phyloP scores from a whole-genome alignment of 306 rosid genomes.

The Dryas alaskensis region DNA sequence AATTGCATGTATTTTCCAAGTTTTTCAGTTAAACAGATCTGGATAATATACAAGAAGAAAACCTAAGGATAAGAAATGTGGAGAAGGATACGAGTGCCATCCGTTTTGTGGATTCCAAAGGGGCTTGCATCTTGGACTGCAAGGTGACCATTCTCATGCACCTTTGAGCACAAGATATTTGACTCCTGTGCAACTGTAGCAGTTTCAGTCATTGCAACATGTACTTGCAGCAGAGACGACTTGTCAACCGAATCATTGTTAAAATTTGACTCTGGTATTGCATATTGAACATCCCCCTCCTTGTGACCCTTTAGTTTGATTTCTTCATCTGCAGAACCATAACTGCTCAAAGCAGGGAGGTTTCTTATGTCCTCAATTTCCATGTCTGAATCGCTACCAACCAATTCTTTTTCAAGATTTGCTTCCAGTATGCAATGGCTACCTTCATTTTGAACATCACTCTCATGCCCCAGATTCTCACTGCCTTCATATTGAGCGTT shows the following conservation, averaged over 20 bases:
- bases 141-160: conserved; percentile 37
- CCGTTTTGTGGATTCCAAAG: conserved; percentile 30
- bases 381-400: conserved; percentile 21
- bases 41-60: conserved; percentile 11
- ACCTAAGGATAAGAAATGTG: conserved; percentile 12
- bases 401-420: conserved; percentile 17
- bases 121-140: conserved; percentile 30
- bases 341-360: conserved; percentile 18
- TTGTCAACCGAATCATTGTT: conserved; percentile 24
- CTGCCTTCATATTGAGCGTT: conserved; percentile 16
- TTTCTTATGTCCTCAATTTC: conserved; percentile 32
- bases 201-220: conserved; percentile 34
- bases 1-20: conserved; percentile 5
- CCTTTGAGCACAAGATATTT: conserved; percentile 19
- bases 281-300: conserved; percentile 6
- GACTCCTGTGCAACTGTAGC: conserved; percentile 34
- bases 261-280: background rate
- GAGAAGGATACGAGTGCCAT: conserved; percentile 52
- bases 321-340: conserved; percentile 26
- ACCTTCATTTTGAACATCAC: conserved; percentile 14
- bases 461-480: background rate
- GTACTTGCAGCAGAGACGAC: conserved; percentile 33
- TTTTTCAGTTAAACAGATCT: background rate
- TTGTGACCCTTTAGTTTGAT: conserved; percentile 18
- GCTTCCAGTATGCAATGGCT: conserved; percentile 15